phyloP scores from a whole-genome alignment of 345 rosid genomes.

The Chamaenerion angustifolium region DNA sequence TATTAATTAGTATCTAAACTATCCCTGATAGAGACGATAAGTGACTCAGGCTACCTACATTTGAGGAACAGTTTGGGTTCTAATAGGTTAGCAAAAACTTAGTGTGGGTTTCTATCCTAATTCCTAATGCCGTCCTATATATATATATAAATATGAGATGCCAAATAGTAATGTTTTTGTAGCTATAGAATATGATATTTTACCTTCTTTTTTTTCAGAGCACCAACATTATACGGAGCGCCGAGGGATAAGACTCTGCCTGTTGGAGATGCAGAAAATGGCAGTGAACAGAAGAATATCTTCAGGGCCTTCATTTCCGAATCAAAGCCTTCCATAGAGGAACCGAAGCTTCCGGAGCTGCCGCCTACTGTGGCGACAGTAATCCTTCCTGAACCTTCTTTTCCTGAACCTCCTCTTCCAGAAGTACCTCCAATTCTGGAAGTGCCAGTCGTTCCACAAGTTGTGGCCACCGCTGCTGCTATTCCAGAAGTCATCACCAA shows the following conservation, averaged over 20 bases:
- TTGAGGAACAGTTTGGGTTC: no score
- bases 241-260: conserved; percentile 51
- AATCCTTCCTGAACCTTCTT: conserved; percentile 15
- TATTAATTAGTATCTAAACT: background rate
- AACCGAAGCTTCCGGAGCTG: conserved; percentile 7
- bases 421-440: no score
- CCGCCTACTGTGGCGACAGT: conserved; percentile 20
- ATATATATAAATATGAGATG: no score
- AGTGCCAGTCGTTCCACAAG: no score
- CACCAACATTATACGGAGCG: conserved; percentile 73
- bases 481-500: conserved; percentile 5
- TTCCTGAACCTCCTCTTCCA: conserved; percentile 19
- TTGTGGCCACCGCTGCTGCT: no score
- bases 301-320: conserved; percentile 28
- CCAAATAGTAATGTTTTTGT: no score
- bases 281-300: conserved; percentile 38
- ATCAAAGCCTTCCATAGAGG: conserved; percentile 3
- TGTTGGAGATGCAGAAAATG: conserved; percentile 45
- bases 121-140: no score
- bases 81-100: no score
- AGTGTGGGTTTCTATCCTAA: no score
- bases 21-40: no score
- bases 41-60: no score
- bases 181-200: background rate
- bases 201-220: conserved; percentile 38